Conservation (phyloP, 306 rosid species). For the Mimosa bimucronata region DNA sequence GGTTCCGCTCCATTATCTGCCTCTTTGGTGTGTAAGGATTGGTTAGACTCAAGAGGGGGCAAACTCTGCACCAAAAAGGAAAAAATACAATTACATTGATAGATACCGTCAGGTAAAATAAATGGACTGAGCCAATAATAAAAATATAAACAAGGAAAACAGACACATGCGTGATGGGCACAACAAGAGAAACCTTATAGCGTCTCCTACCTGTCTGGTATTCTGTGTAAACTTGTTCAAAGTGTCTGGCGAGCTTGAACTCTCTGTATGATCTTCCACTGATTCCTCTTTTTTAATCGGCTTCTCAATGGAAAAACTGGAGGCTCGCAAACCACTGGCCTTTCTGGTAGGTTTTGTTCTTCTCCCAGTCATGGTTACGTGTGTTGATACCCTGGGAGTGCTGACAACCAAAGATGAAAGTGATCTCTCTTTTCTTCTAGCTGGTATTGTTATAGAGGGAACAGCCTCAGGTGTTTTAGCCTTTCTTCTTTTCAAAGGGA, state of each 20-base stretch:
- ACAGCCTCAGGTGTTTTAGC: slow-evolving; percentile 50
- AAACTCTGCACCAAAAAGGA: slow-evolving; percentile 53
- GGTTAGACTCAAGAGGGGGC: slow-evolving; percentile 54
- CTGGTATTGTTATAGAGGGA: slow-evolving; percentile 48
- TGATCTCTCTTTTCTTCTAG: slow-evolving; percentile 72
- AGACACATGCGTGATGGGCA: neutral
- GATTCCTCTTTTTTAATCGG: slow-evolving; percentile 51
- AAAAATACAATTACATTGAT: slow-evolving; percentile 19
- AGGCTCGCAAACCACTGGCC: slow-evolving; percentile 50
- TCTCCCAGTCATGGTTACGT: slow-evolving; percentile 59
- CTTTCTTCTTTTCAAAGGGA: slow-evolving; percentile 60
- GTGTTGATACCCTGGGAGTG: slow-evolving; percentile 66
- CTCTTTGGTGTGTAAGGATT: slow-evolving; percentile 46
- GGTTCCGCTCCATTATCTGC: slow-evolving; percentile 50
- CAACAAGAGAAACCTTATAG: slow-evolving; percentile 18
- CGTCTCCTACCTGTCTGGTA: slow-evolving; percentile 54
- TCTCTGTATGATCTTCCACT: slow-evolving; percentile 46
- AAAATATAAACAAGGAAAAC: slow-evolving; percentile 2
- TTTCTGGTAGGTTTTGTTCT: slow-evolving; percentile 66
- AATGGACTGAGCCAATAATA: neutral
- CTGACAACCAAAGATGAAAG: slow-evolving; percentile 71
- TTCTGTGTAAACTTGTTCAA: slow-evolving; percentile 50
- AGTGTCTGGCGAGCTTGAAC: slow-evolving; percentile 56
- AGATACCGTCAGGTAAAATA: slow-evolving; percentile 31
- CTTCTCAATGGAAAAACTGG: slow-evolving; percentile 56